These are phyloP conservation scores for Paxillus involutus DNA, from an alignment of 768 basidiomycete genomes.

Conservation along the genomic window DNA sequence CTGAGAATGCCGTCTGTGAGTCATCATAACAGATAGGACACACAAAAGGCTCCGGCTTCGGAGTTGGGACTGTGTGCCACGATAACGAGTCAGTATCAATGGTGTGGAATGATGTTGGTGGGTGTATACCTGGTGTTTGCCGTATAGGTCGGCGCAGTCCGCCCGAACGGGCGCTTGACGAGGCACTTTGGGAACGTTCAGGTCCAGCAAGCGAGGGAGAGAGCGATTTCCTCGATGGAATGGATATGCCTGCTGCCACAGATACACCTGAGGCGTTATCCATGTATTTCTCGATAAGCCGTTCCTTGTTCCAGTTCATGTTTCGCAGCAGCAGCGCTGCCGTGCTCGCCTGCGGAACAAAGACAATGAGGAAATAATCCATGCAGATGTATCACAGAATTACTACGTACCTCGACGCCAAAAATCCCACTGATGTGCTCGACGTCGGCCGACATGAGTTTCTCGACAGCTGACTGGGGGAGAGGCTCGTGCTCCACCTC, in stretches of 20 bases:
- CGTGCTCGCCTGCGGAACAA: conserved; percentile 50
- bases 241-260: conserved; percentile 70
- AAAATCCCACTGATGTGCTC: conserved; percentile 88
- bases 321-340: conserved; percentile 80
- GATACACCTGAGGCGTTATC: conserved; percentile 77
- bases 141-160: conserved; percentile 29
- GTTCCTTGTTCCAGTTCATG: conserved; percentile 95
- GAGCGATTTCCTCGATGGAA: conserved; percentile 22
- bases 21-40: conserved; percentile 97
- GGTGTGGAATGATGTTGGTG: background rate
- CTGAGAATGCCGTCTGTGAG: conserved; percentile 62
- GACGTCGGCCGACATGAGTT: conserved; percentile 73
- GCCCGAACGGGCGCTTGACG: conserved; percentile 22
- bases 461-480: conserved; percentile 70
- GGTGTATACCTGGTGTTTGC: conserved; percentile 24
- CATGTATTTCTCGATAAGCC: conserved; percentile 96
- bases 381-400: conserved; percentile 1
- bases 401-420: conserved; percentile 76
- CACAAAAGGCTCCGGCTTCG: conserved; percentile 56
- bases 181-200: conserved; percentile 32
- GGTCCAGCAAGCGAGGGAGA: conserved; percentile 28
- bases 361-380: background rate
- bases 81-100: background rate
- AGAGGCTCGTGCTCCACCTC: conserved; percentile 86
- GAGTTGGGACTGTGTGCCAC: conserved; percentile 16